Base-by-base conservation (phyloP, 2,329 filamentous ascomycete species). In the Colletotrichum kahawae region DNA sequence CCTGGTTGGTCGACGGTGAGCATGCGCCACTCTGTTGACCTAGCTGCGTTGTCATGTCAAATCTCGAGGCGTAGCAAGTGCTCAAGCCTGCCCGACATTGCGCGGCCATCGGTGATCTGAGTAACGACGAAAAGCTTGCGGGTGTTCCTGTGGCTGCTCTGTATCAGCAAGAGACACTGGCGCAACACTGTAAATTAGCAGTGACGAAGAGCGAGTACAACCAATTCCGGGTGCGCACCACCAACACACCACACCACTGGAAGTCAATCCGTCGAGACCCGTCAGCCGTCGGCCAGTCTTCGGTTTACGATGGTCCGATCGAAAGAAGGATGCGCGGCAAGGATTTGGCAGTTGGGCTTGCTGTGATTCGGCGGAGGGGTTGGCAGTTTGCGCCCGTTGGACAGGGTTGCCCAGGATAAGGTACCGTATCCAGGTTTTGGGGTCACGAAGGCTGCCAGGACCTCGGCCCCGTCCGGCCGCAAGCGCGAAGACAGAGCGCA, bases 301-400 rank as follows among this genome's bases (percentile, higher is more conserved):
- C 38, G 60, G 38, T 56, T 71, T 64, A 63, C 68, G n/a, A 43
- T 71, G 68, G 68, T 54, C 68, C 67, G 68, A 71, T 71, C 68
- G 71, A 62, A n/a, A 62, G 70, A 67, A 38, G 68, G 71, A 72
- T 75, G 64, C 24, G 56, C 72, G 57, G 69, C 72, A 75, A 72
- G 72, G 72, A 68, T 75, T 57, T 60, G 57, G 12, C 27, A 63
- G 43, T 63, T 21, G 48, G 69, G 69, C 63, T 64, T 33, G 63
- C 21, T 71, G 54, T 74, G 63, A 71, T 75, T 75, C 72, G 72
- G 34, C 69, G 60, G 34, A 29, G 31, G 62, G 68, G 34, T 63
- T 75, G 68, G 56, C 38, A 63, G 68, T 21, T 75, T 63, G 62
- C 29, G 56, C 33, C 38, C n/a, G 67, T 56, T 66, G 33, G 38